A percentile compares a stretch with the other conserved stretches of the same genome.
These are phyloP conservation scores for Corchorus olitorius DNA, from an alignment of 345 rosid species.

Conservation along the genomic window DNA sequence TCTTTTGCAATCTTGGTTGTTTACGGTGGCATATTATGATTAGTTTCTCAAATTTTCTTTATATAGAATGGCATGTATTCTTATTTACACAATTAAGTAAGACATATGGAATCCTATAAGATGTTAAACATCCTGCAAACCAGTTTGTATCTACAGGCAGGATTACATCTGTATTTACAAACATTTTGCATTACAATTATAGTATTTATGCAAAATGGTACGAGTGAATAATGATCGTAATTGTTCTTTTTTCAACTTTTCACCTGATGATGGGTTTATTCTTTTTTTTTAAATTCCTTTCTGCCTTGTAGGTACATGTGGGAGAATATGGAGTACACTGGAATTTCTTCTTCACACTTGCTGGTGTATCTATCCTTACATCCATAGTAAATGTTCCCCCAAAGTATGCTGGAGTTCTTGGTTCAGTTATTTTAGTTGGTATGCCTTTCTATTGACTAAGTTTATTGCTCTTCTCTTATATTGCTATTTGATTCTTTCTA, in stretches of 20 bases:
- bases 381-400: slow-evolving; percentile 62
- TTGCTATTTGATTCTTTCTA: slow-evolving; percentile 15
- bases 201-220: not conserved
- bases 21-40: not conserved
- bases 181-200: not conserved
- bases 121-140: slow-evolving; percentile 2
- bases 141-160: not conserved
- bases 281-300: not conserved
- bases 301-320: slow-evolving; percentile 57
- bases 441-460: slow-evolving; percentile 15
- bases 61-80: not conserved
- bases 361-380: slow-evolving; percentile 71
- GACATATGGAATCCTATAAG: not conserved
- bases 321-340: slow-evolving; percentile 93
- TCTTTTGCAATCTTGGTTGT: not conserved
- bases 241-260: slow-evolving; percentile 12
- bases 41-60: not conserved
- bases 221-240: not conserved
- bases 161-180: not conserved
- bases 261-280: slow-evolving; percentile 14
- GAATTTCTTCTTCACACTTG: slow-evolving; percentile 96
- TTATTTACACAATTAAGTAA: not conserved
- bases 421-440: slow-evolving; percentile 68
- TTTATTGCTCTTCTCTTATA: slow-evolving; percentile 9
- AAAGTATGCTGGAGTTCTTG: slow-evolving; percentile 71